Conservation (phyloP, 78 protist genomes). For the Monosiga brevicollis region DNA sequence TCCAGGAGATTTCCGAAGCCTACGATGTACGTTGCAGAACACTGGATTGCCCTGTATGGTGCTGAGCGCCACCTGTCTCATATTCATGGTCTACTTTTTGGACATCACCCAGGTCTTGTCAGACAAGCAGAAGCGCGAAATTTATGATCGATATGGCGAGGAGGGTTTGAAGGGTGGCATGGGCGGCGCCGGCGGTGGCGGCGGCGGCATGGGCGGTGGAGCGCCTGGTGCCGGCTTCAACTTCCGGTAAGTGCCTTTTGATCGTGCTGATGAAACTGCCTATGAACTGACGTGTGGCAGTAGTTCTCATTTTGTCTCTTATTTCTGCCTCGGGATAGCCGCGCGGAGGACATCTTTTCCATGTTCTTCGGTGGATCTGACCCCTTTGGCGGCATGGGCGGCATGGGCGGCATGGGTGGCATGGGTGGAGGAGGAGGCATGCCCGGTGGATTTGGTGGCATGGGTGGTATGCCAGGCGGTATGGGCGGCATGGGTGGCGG, state of each 20-base stretch:
- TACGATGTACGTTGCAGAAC: slow-evolving; percentile 34
- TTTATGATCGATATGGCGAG: slow-evolving; percentile 14
- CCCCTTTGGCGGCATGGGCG: not conserved
- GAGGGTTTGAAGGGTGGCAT: slow-evolving; percentile 10
- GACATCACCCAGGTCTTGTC: slow-evolving; percentile 11
- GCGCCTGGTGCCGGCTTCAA: too few relatives aligned
- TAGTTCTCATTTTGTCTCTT: too few relatives aligned
- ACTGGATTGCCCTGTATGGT: slow-evolving; percentile 28
- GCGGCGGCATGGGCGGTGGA: too few relatives aligned
- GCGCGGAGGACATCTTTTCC: slow-evolving; percentile 26
- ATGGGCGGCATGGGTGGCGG: slow-evolving; percentile 19
- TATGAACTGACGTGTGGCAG: slow-evolving; percentile 28
- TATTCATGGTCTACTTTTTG: slow-evolving; percentile 12
- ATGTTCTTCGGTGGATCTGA: slow-evolving; percentile 20
- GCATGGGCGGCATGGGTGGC: slow-evolving; percentile 10
- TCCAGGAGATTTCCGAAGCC: slow-evolving; percentile 15
- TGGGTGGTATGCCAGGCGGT: not conserved
- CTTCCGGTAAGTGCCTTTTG: too few relatives aligned
- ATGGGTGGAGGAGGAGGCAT: not conserved
- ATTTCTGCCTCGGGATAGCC: too few relatives aligned
- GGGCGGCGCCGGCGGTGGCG: too few relatives aligned
- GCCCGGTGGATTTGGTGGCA: slow-evolving; percentile 3
- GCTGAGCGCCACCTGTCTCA: slow-evolving; percentile 20
- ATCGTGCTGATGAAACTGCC: too few relatives aligned
- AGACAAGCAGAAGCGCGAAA: slow-evolving; percentile 10